These are phyloP conservation scores for Papilionanthe hybrid DNA, from an alignment of 116 monocot species.

Conservation along the genomic window DNA sequence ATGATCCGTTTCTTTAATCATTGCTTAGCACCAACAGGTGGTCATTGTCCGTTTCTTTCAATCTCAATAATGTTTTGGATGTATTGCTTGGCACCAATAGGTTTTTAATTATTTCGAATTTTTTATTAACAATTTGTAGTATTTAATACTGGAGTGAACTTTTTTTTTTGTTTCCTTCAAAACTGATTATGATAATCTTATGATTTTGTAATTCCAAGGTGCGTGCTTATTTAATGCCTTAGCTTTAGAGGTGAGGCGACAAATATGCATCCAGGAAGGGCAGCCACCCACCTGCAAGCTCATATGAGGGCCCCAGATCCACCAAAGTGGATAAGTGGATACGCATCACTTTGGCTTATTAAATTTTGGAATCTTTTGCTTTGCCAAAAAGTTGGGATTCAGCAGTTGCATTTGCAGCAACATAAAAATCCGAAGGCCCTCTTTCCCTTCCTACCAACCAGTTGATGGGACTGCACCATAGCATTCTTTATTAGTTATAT, in stretches of 20 bases:
- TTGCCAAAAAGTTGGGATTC: background rate
- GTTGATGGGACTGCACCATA: background rate
- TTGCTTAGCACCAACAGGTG: background rate
- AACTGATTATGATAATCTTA: background rate
- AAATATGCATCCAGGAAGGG: background rate
- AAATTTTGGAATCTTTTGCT: background rate
- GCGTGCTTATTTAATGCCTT: background rate
- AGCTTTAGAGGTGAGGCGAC: background rate
- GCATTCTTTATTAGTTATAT: background rate
- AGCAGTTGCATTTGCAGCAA: background rate
- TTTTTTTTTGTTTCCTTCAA: background rate
- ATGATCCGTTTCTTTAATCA: background rate
- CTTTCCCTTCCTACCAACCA: slow-evolving; percentile 4
- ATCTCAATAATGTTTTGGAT: background rate
- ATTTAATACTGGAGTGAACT: background rate
- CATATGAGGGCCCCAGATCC: background rate
- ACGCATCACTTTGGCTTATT: background rate
- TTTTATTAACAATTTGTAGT: background rate
- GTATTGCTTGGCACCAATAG: background rate
- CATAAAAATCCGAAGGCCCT: background rate
- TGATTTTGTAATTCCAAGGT: background rate
- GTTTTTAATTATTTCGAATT: background rate
- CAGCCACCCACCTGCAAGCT: background rate
- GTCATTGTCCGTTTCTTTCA: background rate
- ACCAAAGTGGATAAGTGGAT: background rate